Base-by-base conservation (phyloP, 495 filamentous ascomycete species). In the Clavariopsis aquatica region DNA sequence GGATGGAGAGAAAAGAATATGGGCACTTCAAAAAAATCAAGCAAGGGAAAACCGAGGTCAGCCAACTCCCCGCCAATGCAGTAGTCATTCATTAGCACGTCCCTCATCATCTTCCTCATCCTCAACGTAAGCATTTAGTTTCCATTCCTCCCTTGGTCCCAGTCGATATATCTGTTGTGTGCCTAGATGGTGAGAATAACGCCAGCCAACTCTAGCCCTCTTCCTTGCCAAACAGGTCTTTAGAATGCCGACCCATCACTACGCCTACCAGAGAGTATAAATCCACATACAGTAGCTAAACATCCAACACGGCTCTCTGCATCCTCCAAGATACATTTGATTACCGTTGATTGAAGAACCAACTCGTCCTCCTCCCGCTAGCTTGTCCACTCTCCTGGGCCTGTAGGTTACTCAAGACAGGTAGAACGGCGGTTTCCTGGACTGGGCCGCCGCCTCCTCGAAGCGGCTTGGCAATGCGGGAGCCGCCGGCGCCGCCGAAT, bases 391-490 rank as follows among this genome's bases (percentile, higher is more conserved):
- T 51, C 49, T 72, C 69, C 47, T 73, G 62, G 22, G 52, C 59
- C 57, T 77, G 74, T 49, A 78, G 38, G n/a, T 43, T 56, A 38
- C 56, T 55, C 31, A 66, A 28, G 23, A 60, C 57, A 19, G 63
- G 63, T 1, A 54, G 17, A 7, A 66, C 57, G 0, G 63, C 56
- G 19, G 56, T 57, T 27, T 66, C 63, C 26, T 60, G 63, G 20
- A 66, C 63, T 3, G 54, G 41, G 1, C 52, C 84, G 29, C 94
- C 94, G 60, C 93, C 94, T 49, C 94, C 94, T 62, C 94, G 86
- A 22, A 98, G 82, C n/a, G 94, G 94, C 77, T 98, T 98, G 55
- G 93, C 94, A 72, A 98, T 98, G 68, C 93, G 83, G 64, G 90
- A 91, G 41, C 88, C 88, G 23, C 52, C 65, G 80, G 55, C 82